Percentiles rank a stretch among this genome's conserved stretches.
phyloP scores from a whole-genome alignment of 202 grass and related monocot species.

The Miscanthus sacchariflorus region DNA sequence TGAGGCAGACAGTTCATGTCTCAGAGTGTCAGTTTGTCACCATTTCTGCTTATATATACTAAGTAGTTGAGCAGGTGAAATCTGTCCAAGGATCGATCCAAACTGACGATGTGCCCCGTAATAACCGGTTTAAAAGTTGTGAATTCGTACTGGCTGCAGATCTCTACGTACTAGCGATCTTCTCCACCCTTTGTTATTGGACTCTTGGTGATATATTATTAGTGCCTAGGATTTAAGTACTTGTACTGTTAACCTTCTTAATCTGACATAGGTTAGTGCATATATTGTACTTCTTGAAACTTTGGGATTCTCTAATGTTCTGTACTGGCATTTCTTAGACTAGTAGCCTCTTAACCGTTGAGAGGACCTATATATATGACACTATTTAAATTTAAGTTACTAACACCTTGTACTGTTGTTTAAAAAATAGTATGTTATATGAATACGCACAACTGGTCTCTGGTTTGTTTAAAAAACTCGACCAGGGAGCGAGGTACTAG shows the following conservation, averaged over 20 bases:
- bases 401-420: no score
- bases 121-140: constrained; percentile 15
- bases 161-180: neutral
- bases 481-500: no score
- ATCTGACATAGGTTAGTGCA: constrained; percentile 34
- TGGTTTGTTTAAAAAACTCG: no score
- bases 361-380: neutral
- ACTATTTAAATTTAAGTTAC: no score
- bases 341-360: constrained; percentile 25
- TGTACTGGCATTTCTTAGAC: neutral
- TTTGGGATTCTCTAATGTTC: constrained; percentile 40
- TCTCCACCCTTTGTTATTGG: neutral
- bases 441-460: no score
- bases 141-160: constrained; percentile 23
- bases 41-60: neutral
- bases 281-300: constrained; percentile 14
- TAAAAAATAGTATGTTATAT: no score
- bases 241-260: constrained; percentile 29
- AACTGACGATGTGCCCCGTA: neutral
- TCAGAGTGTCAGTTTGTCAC: neutral
- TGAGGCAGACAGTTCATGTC: neutral
- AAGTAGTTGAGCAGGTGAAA: neutral
- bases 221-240: neutral
- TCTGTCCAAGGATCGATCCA: neutral
- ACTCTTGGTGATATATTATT: neutral